Percentiles rank a stretch among this genome's conserved stretches.
phyloP scores from a whole-genome alignment of 2,329 filamentous ascomycete genomes.

The Plenodomus biglobosus region DNA sequence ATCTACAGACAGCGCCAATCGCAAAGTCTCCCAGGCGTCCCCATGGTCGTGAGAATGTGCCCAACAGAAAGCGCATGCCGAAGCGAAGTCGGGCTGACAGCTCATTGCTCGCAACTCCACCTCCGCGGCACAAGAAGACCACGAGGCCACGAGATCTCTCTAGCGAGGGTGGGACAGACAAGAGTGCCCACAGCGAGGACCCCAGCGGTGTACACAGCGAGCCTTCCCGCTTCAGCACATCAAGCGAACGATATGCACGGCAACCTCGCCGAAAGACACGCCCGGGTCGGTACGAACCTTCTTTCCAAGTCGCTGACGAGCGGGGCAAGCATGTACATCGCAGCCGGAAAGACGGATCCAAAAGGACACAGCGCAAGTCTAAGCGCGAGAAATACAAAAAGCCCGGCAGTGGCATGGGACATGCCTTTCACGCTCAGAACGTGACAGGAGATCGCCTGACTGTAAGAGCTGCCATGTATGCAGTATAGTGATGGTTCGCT shows the following conservation, averaged over 20 bases:
- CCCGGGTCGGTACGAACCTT: conserved; percentile 49
- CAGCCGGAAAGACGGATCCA: conserved; percentile 29
- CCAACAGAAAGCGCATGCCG: conserved; percentile 27
- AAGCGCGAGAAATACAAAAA: conserved; percentile 43
- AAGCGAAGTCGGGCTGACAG: conserved; percentile 46
- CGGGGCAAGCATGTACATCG: conserved; percentile 22
- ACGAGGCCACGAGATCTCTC: conserved; percentile 2
- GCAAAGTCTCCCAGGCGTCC: conserved; percentile 25
- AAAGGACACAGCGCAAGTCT: conserved; percentile 38
- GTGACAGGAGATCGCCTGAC: conserved; percentile 51
- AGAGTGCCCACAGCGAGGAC: conserved; percentile 17
- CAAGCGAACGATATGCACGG: conserved; percentile 44
- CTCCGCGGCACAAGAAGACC: conserved; percentile 9
- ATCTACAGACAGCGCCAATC: conserved; percentile 19
- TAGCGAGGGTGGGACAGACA: conserved; percentile 9
- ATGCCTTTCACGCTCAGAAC: conserved; percentile 51
- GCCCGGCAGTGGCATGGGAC: conserved; percentile 42
- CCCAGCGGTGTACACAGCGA: conserved; percentile 14
- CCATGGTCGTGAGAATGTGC: conserved; percentile 16
- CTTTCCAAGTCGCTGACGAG: conserved; percentile 31
- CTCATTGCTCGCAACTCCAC: conserved; percentile 37
- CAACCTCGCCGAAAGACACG: conserved; percentile 52
- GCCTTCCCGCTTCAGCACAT: conserved; percentile 18
- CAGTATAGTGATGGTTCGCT: conserved; percentile 15
- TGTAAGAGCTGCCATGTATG: conserved; percentile 35